phyloP scores from a whole-genome alignment of 805 yeast genomes.

The Saccharomycopsis vini region DNA sequence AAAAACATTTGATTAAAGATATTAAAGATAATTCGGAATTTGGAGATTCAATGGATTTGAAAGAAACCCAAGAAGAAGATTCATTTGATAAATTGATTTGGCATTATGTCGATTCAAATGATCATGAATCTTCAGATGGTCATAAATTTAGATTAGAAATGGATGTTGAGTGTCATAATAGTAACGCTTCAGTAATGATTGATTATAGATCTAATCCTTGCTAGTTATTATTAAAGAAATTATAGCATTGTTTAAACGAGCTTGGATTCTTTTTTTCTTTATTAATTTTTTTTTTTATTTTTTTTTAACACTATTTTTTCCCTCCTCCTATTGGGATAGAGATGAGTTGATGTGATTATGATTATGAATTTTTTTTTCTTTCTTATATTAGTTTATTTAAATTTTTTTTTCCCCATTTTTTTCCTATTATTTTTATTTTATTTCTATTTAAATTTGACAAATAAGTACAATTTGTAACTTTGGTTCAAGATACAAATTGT shows the following conservation, averaged over 20 bases:
- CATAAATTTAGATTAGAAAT: slow-evolving; percentile 60
- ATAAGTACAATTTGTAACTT: too few relatives aligned
- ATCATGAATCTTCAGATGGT: slow-evolving; percentile 44
- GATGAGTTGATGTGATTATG: too few relatives aligned
- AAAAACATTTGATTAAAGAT: slow-evolving; percentile 61
- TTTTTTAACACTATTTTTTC: too few relatives aligned
- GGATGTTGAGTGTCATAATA: slow-evolving; percentile 56
- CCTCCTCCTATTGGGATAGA: too few relatives aligned
- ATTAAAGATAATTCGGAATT: slow-evolving; percentile 54
- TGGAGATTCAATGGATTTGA: slow-evolving; percentile 37
- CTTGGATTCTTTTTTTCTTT: too few relatives aligned
- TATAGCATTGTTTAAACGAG: not conserved
- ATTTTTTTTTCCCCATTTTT: too few relatives aligned
- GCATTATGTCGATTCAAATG: slow-evolving; percentile 51
- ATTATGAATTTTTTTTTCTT: too few relatives aligned
- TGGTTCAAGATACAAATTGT: too few relatives aligned
- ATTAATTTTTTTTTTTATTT: too few relatives aligned
- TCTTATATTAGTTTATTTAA: too few relatives aligned
- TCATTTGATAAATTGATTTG: slow-evolving; percentile 45
- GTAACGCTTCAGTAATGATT: slow-evolving; percentile 57
- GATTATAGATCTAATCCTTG: slow-evolving; percentile 33
- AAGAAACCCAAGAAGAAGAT: slow-evolving; percentile 38
- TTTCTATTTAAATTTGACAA: too few relatives aligned
- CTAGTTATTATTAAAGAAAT: not conserved
- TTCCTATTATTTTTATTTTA: too few relatives aligned